Evolutionary conservation across 1,284 basidiomycete genomes (phyloP), one percentile per base, ranked within the genome.

Genomic region (Meira nashicola): DNA sequence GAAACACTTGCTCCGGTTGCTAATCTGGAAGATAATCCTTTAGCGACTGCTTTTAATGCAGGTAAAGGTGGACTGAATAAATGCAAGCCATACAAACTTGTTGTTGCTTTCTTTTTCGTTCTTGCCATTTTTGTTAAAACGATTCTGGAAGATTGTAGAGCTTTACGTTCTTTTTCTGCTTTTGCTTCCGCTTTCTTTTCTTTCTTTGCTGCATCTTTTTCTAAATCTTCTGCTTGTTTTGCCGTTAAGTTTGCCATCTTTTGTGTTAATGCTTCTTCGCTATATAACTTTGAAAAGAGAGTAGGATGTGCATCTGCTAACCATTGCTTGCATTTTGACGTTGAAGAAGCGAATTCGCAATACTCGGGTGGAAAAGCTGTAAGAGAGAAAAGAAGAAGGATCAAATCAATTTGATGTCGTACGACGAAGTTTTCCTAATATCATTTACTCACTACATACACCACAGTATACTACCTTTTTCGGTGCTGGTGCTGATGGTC

Each of bases 1-100:
- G 67, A 66, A 39, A 77, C 73, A n/a, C 73, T 72, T 2, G 74
- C 74, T n/a, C 75, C 75, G 7, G 75, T 77, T 10, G 75, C 75
- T 23, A 77, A 66, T 7, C 72, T 48, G 2, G 73, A 71, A n/a
- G 71, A 69, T 4, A 77, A 63, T 9, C 70, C 75, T 58, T 77
- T 77, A 0, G 74, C 67, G 1, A 77, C 66, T 14, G 73, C 72
- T 55, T 76, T 76, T 41, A 77, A 53, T 9, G 74, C 67, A 0
- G 75, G 75, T 2, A 77, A 60, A 0, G 75, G 75, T 1, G 75
- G 75, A n/a, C 62, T 64, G 57, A 77, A 77, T 11, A 70, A 61
- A 58, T 77, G 74, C 25, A 77, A 54, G 5, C 75, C 75, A 39
- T 63, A 54, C 14, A 77, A 63, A 54, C 65, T 66, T 8, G 75